These are phyloP conservation scores for Penicillium egyptiacum DNA, from an alignment of 495 filamentous ascomycete genomes.

Conservation along the genomic window DNA sequence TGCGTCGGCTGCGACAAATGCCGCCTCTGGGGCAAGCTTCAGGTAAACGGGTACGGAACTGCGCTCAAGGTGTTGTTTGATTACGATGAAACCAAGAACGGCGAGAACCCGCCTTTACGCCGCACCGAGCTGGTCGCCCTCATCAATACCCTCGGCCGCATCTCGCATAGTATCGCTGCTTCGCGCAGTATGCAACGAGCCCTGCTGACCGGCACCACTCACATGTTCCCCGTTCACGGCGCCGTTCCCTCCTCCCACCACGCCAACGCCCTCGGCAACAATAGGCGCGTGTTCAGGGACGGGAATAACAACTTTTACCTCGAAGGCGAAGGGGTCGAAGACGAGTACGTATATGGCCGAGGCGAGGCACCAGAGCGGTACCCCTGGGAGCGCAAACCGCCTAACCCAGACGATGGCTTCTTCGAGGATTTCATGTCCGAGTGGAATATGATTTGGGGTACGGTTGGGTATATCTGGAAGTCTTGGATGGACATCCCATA, in stretches of 20 bases:
- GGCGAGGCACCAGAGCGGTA: constrained; percentile 21
- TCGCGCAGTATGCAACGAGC: constrained; percentile 70
- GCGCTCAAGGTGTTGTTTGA: constrained; percentile 96
- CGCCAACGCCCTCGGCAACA: constrained; percentile 12
- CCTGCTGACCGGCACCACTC: constrained; percentile 41
- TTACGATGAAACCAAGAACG: constrained; percentile 77
- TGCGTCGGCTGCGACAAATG: constrained; percentile 99
- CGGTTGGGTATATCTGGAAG: constrained; percentile 62
- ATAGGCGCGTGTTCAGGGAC: constrained; percentile 33
- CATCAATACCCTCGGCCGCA: constrained; percentile 87
- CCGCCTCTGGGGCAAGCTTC: constrained; percentile 96
- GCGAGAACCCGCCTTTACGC: constrained; percentile 71
- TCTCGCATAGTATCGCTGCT: constrained; percentile 75
- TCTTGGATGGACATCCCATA: constrained; percentile 69
- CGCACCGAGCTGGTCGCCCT: constrained; percentile 91
- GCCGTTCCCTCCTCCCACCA: constrained; percentile 25
- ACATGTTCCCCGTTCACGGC: constrained; percentile 38
- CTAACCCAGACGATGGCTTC: constrained; percentile 40
- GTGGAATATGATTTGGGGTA: constrained; percentile 57
- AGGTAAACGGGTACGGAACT: constrained; percentile 91
- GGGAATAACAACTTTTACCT: constrained; percentile 44
- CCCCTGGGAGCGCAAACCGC: constrained; percentile 41
- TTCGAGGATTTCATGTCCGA: constrained; percentile 65
- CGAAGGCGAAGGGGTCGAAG: constrained; percentile 39
- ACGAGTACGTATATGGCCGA: constrained; percentile 38